Evolutionary conservation across 306 rosid genomes (phyloP).

Genomic region (Dryas octopetala): DNA sequence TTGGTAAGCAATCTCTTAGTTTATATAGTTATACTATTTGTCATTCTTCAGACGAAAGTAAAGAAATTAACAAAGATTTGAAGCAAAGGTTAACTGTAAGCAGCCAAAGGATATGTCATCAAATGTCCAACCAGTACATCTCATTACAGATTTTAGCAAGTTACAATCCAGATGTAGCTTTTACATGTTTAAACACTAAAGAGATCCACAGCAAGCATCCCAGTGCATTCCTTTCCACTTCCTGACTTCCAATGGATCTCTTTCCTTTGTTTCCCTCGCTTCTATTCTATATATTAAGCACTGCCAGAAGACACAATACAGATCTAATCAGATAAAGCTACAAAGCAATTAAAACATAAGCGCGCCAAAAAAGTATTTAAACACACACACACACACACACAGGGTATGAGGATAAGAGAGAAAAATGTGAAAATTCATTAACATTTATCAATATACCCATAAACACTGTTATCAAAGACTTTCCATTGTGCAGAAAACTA

Average conservation of each 20-base stretch:
- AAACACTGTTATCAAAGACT: neutral
- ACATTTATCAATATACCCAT: no score
- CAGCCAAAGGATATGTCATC: constrained; percentile 26
- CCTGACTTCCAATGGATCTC: constrained; percentile 27
- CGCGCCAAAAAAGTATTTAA: no score
- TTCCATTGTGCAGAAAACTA: neutral
- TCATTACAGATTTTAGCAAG: constrained; percentile 36
- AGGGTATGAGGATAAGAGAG: no score
- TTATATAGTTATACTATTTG: no score
- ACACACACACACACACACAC: no score
- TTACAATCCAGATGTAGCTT: constrained; percentile 34
- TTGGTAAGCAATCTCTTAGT: no score
- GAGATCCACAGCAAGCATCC: constrained; percentile 28
- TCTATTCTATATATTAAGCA: constrained; percentile 19
- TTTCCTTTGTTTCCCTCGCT: constrained; percentile 16
- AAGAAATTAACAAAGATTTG: neutral
- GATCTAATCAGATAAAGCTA: neutral
- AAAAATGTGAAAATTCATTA: no score
- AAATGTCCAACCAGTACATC: constrained; percentile 39
- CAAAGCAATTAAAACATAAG: no score
- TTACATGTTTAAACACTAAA: constrained; percentile 26
- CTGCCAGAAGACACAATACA: constrained; percentile 19
- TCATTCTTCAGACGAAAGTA: no score
- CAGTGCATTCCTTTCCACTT: constrained; percentile 17
- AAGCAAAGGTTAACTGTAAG: neutral